phyloP scores from a whole-genome alignment of 176 grass and related monocot genomes.

The Eremochloa ophiuroides region DNA sequence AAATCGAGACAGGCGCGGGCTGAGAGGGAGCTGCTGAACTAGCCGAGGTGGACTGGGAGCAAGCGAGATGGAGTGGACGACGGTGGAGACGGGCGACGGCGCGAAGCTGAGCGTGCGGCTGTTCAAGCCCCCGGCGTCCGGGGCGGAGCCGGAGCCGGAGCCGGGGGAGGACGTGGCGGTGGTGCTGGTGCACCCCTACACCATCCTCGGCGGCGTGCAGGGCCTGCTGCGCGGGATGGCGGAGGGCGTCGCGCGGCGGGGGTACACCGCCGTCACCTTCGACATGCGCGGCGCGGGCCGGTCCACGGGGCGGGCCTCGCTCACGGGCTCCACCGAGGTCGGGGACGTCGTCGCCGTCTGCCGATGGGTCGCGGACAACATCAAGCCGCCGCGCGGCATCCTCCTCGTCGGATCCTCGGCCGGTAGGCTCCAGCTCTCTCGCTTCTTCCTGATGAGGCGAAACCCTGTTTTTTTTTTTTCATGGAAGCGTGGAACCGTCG shows the following conservation, averaged over 20 bases:
- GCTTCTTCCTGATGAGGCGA: neutral
- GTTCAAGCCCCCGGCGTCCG: slow-evolving; percentile 56
- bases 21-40: neutral
- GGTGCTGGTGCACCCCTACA: slow-evolving; percentile 89
- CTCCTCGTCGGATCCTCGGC: slow-evolving; percentile 81
- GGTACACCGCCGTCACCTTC: slow-evolving; percentile 71
- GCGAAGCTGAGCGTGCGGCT: slow-evolving; percentile 64
- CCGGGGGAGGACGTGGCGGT: slow-evolving; percentile 50
- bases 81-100: slow-evolving; percentile 78
- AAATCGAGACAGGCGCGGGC: slow-evolving; percentile 17
- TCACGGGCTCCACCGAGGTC: slow-evolving; percentile 78
- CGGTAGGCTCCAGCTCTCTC: slow-evolving; percentile 26
- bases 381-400: slow-evolving; percentile 56
- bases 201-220: slow-evolving; percentile 89
- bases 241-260: slow-evolving; percentile 60
- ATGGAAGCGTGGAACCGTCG: neutral
- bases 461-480: neutral
- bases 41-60: slow-evolving; percentile 19
- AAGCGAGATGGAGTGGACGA: slow-evolving; percentile 53
- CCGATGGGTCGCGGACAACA: slow-evolving; percentile 64
- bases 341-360: slow-evolving; percentile 71
- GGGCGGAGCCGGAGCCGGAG: neutral
- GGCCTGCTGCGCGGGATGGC: slow-evolving; percentile 86
- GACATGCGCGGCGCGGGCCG: slow-evolving; percentile 94
- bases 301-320: slow-evolving; percentile 72